Percentiles rank a stretch among this genome's conserved stretches.
Conservation (phyloP, 768 basidiomycete genomes). For the Phylloporus rhodoxanthus region DNA sequence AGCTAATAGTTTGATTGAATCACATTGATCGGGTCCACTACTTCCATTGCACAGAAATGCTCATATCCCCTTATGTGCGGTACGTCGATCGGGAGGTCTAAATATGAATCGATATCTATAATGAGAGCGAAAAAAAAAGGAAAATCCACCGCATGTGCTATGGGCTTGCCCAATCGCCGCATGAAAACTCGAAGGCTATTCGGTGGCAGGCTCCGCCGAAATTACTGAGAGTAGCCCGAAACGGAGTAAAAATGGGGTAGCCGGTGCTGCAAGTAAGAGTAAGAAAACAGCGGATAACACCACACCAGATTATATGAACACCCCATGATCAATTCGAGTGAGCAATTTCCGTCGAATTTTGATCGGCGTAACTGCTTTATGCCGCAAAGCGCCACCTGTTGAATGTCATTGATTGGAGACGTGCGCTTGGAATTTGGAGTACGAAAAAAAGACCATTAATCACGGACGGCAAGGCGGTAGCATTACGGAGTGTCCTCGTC, state of each 20-base stretch:
- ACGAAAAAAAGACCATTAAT: neutral
- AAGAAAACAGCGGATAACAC: conserved; percentile 7
- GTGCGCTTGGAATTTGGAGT: neutral
- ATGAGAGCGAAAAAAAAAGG: neutral
- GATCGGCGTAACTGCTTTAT: conserved; percentile 18
- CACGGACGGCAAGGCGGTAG: neutral
- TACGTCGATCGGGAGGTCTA: conserved; percentile 8
- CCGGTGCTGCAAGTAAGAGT: neutral
- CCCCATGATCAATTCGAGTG: conserved; percentile 2
- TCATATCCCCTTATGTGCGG: conserved; percentile 7
- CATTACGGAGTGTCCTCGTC: neutral
- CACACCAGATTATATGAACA: conserved; percentile 9
- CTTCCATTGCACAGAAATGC: conserved; percentile 14
- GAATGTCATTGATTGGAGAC: neutral
- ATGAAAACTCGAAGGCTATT: neutral
- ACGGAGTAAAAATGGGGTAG: neutral
- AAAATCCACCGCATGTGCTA: neutral
- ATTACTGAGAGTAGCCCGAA: neutral
- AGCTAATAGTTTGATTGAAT: conserved; percentile 1
- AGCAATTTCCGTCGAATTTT: conserved; percentile 24
- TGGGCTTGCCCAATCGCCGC: neutral
- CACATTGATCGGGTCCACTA: conserved; percentile 1
- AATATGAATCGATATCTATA: neutral
- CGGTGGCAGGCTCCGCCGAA: conserved; percentile 2
- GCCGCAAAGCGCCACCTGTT: conserved; percentile 2